Evolutionary conservation across 1,284 basidiomycete genomes (phyloP), one percentile per base, ranked within the genome.

Genomic region (Cutaneotrichosporon curvatum): DNA sequence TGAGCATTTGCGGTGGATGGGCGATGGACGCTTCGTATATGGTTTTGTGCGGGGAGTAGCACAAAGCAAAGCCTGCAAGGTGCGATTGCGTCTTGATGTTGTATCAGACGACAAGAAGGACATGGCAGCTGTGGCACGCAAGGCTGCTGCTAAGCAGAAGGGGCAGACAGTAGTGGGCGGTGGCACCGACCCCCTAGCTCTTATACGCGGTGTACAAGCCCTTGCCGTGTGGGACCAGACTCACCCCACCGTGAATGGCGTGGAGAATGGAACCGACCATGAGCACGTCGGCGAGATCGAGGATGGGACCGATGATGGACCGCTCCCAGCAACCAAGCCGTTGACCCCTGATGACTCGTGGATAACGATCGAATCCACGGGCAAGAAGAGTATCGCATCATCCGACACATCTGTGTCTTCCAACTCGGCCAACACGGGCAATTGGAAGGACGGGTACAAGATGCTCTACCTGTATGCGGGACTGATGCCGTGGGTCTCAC

Each of bases 1-100:
- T 0, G 91, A 96, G 50, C 74, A 86, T 59, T 68, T 92, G 37
- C 80, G 94, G 3, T 95, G 88, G 82, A 83, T 98, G 79, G 94
- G 94, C n/a, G 86, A 90, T 64, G 76, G 79, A 8, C 82, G 94
- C 2, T 98, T 97, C 71, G 64, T 86, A n/a, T 75, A 83, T 43
- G 91, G 92, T 4, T 84, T 83, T 65, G 61, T 96, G 2, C 78
- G 81, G 43, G 87, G 84, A 59, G 82, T 89, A 10, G 60, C 82
- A n/a, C 74, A 73, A 38, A 79, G 78, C 58, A 83, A 81, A 59
- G 68, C 76, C n/a, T 84, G 82, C 60, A 80, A 82, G 18, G 76
- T 85, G 54, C 78, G 82, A 40, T 66, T 92, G 5, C 81, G 79
- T 9, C 79, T 87, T 62, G 87, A 85, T 58, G 76, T 82, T 9